A percentile compares a stretch with the other conserved stretches of the same genome.
phyloP scores from a whole-genome alignment of 2,329 filamentous ascomycete genomes.

The Monosporascus sp. region DNA sequence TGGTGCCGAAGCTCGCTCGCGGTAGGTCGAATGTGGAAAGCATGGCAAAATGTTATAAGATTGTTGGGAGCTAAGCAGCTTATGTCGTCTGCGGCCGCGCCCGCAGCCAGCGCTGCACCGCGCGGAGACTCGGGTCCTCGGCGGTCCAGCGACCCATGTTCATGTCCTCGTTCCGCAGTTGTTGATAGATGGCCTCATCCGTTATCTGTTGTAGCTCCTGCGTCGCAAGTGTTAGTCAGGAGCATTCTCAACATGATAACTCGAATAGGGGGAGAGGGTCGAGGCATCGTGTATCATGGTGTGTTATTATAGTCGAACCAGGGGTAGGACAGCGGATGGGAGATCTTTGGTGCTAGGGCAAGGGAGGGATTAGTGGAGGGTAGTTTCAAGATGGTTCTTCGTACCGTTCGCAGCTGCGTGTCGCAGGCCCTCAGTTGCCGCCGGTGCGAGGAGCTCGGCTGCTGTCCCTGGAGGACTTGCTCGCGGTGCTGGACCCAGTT shows the following conservation, averaged over 20 bases:
- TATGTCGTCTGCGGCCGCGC: conserved; percentile 30
- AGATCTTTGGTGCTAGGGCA: not conserved
- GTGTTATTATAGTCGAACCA: no score
- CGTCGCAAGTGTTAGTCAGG: not conserved
- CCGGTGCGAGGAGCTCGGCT: conserved; percentile 41
- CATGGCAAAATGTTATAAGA: not conserved
- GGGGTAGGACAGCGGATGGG: not conserved
- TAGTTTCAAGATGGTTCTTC: conserved; percentile 13
- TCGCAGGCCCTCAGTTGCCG: conserved; percentile 50
- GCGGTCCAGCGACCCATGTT: conserved; percentile 55
- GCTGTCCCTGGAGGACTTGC: conserved; percentile 45
- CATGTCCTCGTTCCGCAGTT: conserved; percentile 49
- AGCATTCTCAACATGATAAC: not conserved
- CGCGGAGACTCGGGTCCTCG: conserved; percentile 55
- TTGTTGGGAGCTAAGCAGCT: conserved; percentile 2
- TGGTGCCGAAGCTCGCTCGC: no score
- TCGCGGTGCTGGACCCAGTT: conserved; percentile 53
- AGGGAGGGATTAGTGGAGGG: conserved; percentile 5
- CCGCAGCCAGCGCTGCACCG: conserved; percentile 55
- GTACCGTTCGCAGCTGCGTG: conserved; percentile 50
- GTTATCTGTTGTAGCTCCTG: conserved; percentile 55
- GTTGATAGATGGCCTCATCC: conserved; percentile 53
- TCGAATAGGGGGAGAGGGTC: conserved; percentile 2
- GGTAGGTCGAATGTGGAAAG: not conserved
- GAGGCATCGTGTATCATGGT: not conserved